Evolutionary conservation across 2,329 filamentous ascomycete species (phyloP).

Genomic region (Arthrobotrys megalospora): DNA sequence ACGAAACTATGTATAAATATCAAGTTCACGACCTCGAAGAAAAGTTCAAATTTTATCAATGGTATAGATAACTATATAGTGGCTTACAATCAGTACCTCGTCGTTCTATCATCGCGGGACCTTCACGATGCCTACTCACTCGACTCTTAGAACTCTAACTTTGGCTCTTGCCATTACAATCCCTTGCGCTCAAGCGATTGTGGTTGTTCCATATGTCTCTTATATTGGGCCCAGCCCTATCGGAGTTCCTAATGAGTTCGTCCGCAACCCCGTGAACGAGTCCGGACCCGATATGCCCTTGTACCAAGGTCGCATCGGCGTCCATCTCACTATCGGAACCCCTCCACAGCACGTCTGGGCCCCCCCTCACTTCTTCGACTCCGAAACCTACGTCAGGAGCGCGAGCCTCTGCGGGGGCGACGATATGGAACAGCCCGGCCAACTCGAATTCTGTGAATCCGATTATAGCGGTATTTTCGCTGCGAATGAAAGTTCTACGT

Average conservation of each 20-base stretch:
- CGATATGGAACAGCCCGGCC: neutral
- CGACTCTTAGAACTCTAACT: constrained; percentile 21
- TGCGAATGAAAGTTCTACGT: constrained; percentile 23
- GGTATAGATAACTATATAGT: neutral
- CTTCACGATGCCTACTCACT: constrained; percentile 24
- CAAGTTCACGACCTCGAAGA: neutral
- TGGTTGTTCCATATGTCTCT: constrained; percentile 13
- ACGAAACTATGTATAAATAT: neutral
- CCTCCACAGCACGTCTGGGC: constrained; percentile 38
- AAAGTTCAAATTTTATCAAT: neutral
- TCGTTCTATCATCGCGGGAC: neutral
- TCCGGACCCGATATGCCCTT: neutral
- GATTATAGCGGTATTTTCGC: constrained; percentile 3
- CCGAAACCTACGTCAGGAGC: constrained; percentile 15
- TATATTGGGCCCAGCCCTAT: neutral
- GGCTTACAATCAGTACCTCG: neutral
- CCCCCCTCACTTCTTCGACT: constrained; percentile 32
- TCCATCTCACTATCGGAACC: constrained; percentile 34
- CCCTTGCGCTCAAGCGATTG: constrained; percentile 14
- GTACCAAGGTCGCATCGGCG: constrained; percentile 23
- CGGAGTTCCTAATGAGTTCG: constrained; percentile 29
- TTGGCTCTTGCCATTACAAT: constrained; percentile 2
- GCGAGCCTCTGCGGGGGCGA: neutral
- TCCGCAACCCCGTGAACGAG: constrained; percentile 2
- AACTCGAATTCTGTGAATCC: constrained; percentile 1